A percentile compares a stretch with the other conserved stretches of the same genome.
phyloP scores from a whole-genome alignment of 345 rosid genomes.

The Lepidium aucheri region DNA sequence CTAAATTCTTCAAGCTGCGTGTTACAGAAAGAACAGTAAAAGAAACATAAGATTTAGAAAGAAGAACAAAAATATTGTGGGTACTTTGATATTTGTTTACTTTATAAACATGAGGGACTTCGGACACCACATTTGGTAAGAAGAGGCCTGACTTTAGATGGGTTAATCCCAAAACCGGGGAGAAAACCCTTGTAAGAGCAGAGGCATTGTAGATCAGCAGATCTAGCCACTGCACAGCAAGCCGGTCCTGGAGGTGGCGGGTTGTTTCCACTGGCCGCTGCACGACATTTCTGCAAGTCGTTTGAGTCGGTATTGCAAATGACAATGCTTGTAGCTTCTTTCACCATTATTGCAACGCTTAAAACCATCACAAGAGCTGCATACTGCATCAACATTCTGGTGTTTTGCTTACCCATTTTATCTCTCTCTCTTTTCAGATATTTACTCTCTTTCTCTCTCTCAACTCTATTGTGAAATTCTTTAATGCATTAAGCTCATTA shows the following conservation, averaged over 20 bases:
- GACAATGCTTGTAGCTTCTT: neutral
- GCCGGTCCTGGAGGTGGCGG: slow-evolving; percentile 29
- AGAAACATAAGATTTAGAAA: neutral
- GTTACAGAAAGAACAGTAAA: slow-evolving; percentile 1
- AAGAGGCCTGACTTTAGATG: slow-evolving; percentile 33
- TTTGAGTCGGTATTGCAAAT: slow-evolving; percentile 31
- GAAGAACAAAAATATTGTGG: neutral
- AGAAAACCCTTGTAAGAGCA: slow-evolving; percentile 35
- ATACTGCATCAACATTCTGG: slow-evolving; percentile 3
- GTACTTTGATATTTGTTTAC: neutral
- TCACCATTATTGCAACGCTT: neutral
- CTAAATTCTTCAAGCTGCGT: slow-evolving; percentile 12
- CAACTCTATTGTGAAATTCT: neutral
- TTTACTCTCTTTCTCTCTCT: neutral
- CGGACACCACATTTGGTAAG: slow-evolving; percentile 28
- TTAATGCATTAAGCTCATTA: neutral
- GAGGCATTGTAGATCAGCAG: slow-evolving; percentile 34
- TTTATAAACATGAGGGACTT: slow-evolving; percentile 19
- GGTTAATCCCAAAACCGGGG: slow-evolving; percentile 29
- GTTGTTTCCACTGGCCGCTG: slow-evolving; percentile 30
- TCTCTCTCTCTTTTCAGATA: neutral
- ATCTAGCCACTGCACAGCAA: slow-evolving; percentile 29
- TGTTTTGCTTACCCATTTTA: slow-evolving; percentile 14
- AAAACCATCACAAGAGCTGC: slow-evolving; percentile 14
- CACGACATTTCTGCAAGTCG: slow-evolving; percentile 26